phyloP scores from a whole-genome alignment of 768 basidiomycete genomes.

The Pulveroboletus sp. region DNA sequence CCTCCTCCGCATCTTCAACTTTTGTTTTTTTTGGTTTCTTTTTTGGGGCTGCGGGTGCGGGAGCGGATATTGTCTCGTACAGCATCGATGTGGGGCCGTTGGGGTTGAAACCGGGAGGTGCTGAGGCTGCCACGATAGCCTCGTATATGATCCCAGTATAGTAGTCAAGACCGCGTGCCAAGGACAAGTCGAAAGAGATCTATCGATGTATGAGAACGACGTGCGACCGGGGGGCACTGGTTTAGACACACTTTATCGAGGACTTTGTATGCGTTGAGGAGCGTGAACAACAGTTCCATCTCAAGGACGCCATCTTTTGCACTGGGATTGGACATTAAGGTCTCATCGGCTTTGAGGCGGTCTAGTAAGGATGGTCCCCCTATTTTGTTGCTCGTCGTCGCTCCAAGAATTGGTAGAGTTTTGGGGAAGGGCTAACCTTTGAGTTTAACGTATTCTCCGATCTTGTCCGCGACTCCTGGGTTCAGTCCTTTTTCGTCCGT shows the following conservation, averaged over 20 bases:
- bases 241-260: slow-evolving; percentile 58
- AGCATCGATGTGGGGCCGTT: slow-evolving; percentile 42
- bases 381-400: slow-evolving; percentile 25
- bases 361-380: slow-evolving; percentile 77
- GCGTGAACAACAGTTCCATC: slow-evolving; percentile 79
- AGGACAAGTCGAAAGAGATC: slow-evolving; percentile 95
- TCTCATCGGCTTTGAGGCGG: slow-evolving; percentile 56
- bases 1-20: slow-evolving; percentile 44
- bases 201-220: slow-evolving; percentile 25
- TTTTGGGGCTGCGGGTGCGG: slow-evolving; percentile 27
- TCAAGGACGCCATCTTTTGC: slow-evolving; percentile 83
- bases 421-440: slow-evolving; percentile 56
- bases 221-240: not conserved
- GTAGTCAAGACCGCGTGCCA: slow-evolving; percentile 97
- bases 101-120: slow-evolving; percentile 74
- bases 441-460: slow-evolving; percentile 94
- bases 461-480: slow-evolving; percentile 77
- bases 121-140: slow-evolving; percentile 88
- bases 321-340: slow-evolving; percentile 61
- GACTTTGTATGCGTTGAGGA: slow-evolving; percentile 77
- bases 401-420: not conserved
- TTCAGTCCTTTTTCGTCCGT: slow-evolving; percentile 90
- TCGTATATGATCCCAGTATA: slow-evolving; percentile 99
- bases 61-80: slow-evolving; percentile 20
- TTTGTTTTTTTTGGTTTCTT: slow-evolving; percentile 41